Evolutionary conservation across 495 filamentous ascomycete genomes (phyloP).

Genomic region (Aspergillus baeticus): DNA sequence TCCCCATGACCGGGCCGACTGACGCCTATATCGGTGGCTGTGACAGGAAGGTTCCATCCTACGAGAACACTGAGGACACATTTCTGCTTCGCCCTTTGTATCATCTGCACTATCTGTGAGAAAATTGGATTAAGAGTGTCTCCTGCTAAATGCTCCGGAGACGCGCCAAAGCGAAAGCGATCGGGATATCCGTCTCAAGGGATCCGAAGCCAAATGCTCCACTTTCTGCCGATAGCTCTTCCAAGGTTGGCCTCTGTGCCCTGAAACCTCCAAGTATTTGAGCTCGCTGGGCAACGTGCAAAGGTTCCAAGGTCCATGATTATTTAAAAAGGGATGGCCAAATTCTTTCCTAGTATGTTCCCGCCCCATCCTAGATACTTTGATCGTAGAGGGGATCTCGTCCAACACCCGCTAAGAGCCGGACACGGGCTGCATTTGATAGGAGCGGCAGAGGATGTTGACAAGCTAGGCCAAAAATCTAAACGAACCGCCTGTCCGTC

Average conservation of each 20-base stretch:
- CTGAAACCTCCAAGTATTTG: slow-evolving; percentile 13
- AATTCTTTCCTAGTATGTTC: not conserved
- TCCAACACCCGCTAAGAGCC: slow-evolving; percentile 5
- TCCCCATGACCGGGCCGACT: slow-evolving; percentile 8
- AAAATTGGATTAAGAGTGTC: not conserved
- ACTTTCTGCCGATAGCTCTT: slow-evolving; percentile 6
- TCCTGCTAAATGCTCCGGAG: too few relatives aligned
- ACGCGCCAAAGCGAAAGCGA: slow-evolving; percentile 2
- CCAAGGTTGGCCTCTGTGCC: slow-evolving; percentile 14
- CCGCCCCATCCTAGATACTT: not conserved
- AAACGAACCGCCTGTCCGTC: slow-evolving; percentile 5
- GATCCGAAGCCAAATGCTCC: slow-evolving; percentile 18
- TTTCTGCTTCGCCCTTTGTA: slow-evolving; percentile 11
- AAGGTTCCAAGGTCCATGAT: slow-evolving; percentile 5
- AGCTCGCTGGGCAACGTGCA: not conserved
- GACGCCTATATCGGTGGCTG: slow-evolving; percentile 13
- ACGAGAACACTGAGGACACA: not conserved
- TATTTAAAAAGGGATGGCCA: slow-evolving; percentile 2
- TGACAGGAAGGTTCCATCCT: slow-evolving; percentile 4
- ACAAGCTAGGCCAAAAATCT: slow-evolving; percentile 11
- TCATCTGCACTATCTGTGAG: slow-evolving; percentile 15
- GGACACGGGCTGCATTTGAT: slow-evolving; percentile 9
- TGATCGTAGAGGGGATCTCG: not conserved
- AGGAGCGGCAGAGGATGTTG: slow-evolving; percentile 18
- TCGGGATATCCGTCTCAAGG: slow-evolving; percentile 22